Evolutionary conservation across 2,329 filamentous ascomycete species (phyloP).

Genomic region (Alternaria alternata): DNA sequence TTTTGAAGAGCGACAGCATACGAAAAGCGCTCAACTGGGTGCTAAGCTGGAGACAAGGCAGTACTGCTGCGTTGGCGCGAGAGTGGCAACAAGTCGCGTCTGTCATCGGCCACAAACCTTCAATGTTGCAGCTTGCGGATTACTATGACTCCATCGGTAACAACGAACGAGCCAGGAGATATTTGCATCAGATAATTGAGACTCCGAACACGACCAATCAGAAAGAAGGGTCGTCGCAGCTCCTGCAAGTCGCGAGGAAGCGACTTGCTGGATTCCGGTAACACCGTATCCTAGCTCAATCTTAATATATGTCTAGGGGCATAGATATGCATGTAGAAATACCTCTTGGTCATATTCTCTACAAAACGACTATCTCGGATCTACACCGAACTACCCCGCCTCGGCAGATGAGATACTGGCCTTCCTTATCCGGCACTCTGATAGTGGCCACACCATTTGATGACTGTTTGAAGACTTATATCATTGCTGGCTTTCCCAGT

Average conservation of each 20-base stretch:
- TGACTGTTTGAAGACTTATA: background rate
- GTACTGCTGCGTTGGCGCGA: constrained; percentile 26
- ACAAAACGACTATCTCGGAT: constrained; percentile 20
- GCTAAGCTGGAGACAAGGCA: constrained; percentile 26
- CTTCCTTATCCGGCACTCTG: constrained; percentile 24
- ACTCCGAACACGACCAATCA: constrained; percentile 20
- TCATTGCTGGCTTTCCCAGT: background rate
- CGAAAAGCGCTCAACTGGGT: constrained; percentile 36
- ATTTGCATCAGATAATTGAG: constrained; percentile 27
- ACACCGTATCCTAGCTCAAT: background rate
- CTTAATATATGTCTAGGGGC: background rate
- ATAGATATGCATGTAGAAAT: background rate
- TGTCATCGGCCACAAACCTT: constrained; percentile 37
- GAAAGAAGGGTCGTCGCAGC: constrained; percentile 38
- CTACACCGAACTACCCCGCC: constrained; percentile 27
- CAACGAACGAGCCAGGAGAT: constrained; percentile 21
- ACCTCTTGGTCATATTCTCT: constrained; percentile 10
- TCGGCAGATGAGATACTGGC: constrained; percentile 14
- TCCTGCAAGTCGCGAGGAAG: constrained; percentile 33
- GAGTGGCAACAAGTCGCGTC: constrained; percentile 47
- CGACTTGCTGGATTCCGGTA: constrained; percentile 25
- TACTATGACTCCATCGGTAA: constrained; percentile 25
- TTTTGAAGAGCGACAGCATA: constrained; percentile 20
- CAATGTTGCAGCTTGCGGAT: constrained; percentile 37
- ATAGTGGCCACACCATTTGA: constrained; percentile 8